A percentile compares a stretch with the other conserved stretches of the same genome.
phyloP scores from a whole-genome alignment of 2,329 filamentous ascomycete species.

The Pseudopithomyces chartarum region DNA sequence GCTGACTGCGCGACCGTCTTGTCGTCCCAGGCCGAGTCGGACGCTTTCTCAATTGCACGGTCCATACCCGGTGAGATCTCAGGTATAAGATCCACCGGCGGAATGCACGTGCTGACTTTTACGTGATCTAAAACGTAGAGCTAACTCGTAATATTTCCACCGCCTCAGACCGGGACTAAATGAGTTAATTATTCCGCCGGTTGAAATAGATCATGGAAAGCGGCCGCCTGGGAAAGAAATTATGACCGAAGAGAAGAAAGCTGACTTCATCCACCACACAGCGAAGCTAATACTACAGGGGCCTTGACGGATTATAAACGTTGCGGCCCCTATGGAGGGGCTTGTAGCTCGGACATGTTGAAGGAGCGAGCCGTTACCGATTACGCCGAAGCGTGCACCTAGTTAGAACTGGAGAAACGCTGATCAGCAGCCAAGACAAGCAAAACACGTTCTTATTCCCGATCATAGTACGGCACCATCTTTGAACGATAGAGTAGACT shows the following conservation, averaged over 20 bases:
- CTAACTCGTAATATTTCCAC: too few relatives aligned
- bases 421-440: neutral
- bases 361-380: slow-evolving; percentile 7
- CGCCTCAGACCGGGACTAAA: too few relatives aligned
- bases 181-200: too few relatives aligned
- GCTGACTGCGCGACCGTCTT: slow-evolving; percentile 13
- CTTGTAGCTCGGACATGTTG: neutral
- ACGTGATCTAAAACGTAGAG: too few relatives aligned
- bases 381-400: neutral
- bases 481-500: neutral
- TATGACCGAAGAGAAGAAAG: too few relatives aligned
- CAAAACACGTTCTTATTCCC: neutral
- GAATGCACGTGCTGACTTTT: too few relatives aligned
- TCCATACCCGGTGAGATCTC: slow-evolving; percentile 2
- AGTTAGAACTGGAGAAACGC: too few relatives aligned
- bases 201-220: too few relatives aligned
- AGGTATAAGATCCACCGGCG: neutral
- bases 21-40: slow-evolving; percentile 19
- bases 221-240: too few relatives aligned
- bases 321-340: neutral
- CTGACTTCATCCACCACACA: too few relatives aligned
- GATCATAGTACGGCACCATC: neutral
- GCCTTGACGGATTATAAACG: neutral
- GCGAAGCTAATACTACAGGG: neutral
- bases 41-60: slow-evolving; percentile 3